Base-by-base conservation (phyloP, 1,284 basidiomycete genomes). In the Amylostereum areolatum region DNA sequence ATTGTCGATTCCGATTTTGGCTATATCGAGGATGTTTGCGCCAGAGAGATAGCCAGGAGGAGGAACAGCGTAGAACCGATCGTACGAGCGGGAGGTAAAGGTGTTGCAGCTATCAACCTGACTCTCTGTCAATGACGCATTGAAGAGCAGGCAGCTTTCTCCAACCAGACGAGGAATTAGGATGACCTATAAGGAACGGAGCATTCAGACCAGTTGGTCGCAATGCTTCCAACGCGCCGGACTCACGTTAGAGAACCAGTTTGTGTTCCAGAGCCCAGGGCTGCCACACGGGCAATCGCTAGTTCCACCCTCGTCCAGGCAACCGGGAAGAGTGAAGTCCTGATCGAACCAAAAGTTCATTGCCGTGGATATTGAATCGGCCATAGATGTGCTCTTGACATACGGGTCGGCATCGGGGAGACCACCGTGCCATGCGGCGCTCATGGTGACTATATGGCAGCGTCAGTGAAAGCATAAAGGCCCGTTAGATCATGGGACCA, bases 311-410 rank as follows among this genome's bases (percentile, higher is more conserved):
- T 62, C 62, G 51, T 77, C 75, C 29, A 84, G 61, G 59, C 83
- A 86, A 12, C 66, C 71, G 4, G 63, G 55, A 34, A 70, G 67
- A 4, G 71, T 74, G 57, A 79, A 83, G 61, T 85, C 83, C 48
- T 76, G 77, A 4, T 56, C 58, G 54, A 85, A 85, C 83, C 83
- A 87, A 55, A 71, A 85, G 52, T 77, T 67, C 75, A 85, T 80
- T 0, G 77, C 81, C 3, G 60, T 58, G 10, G 68, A 70, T 10
- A 78, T 76, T 1, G 72, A 67, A 5, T 58, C 49, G 24, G 72
- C 66, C 5, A 82, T 53, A 0, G 59, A 51, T 1, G 68, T 45
- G 53, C 70, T 63, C 35, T 69, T 65, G 5, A 71, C 70, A 53
- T 70, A 78, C 51, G 72, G 61, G 36, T 66, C 58, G 12, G 65